Base-by-base conservation (phyloP, 176 grass and related monocot species). In the Saccharum spontaneum region DNA sequence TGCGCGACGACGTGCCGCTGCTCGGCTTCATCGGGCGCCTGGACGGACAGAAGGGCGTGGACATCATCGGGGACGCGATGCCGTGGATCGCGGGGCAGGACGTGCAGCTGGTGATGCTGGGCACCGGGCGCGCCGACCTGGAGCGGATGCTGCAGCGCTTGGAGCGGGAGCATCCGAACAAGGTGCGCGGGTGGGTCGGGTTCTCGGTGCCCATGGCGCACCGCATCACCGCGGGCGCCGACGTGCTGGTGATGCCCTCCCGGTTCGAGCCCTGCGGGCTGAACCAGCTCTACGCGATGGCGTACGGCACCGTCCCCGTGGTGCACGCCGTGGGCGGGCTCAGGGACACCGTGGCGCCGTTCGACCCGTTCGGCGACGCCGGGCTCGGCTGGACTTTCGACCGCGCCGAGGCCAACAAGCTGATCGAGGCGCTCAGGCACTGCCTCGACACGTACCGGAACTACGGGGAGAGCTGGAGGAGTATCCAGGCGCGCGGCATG, bases 211-310 rank as follows among this genome's bases (percentile, higher is more conserved):
- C 80, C 26, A 26, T 87, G 90, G 97, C 97, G 68, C 97, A 95
- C 78, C 87, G 91, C 70, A 92, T 98, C 68, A 98, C 97, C 13
- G 97, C 97, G 0, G 93, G 93, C 22, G 97, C 84, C 1, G 97
- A 98, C 66, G 88, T 92, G 37, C 85, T 98, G 20, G 49, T 94
- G 65, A 98, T 98, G 97, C 97, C 97, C 6, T 98, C 97, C 36
- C 72, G 93, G 48, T 98, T 95, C 69, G 93, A 98, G 90, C 97
- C 97, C 11, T 98, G 97, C 70, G 97, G 97, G 43, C 89, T 95
- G 57, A 98, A 98, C 88, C 93, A 98, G 90, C 87, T 98, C 22
- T 98, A 95, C 67, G 90, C 97, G 0, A 95, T 98, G 97, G 85
- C 77, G 57, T 98, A 98, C 69, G 97, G 97, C 44, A 98, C 91